Conservation (phyloP, 31 red algal genomes). For the Asparagopsis taxiformis region DNA sequence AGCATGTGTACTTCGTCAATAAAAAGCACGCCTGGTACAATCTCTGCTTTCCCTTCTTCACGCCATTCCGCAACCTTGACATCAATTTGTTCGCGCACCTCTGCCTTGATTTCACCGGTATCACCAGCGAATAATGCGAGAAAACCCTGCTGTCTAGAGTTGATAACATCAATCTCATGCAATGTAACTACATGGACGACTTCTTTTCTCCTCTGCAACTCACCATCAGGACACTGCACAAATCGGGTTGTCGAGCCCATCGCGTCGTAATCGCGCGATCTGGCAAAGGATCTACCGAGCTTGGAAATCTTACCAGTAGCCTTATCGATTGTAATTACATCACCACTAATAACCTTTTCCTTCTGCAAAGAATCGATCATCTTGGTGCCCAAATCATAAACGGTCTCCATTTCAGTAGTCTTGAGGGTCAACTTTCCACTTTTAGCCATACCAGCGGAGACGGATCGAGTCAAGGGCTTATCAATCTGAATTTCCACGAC, state of each 20-base stretch:
- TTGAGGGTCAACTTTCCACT: slow-evolving; percentile 95
- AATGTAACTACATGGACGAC: slow-evolving; percentile 93
- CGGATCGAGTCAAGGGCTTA: slow-evolving; percentile 59
- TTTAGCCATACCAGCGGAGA: slow-evolving; percentile 49
- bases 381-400: slow-evolving; percentile 96
- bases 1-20: slow-evolving; percentile 99
- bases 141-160: slow-evolving; percentile 98
- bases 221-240: slow-evolving; percentile 95
- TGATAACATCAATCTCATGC: slow-evolving; percentile 99
- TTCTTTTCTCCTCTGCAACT: slow-evolving; percentile 91
- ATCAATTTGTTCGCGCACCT: slow-evolving; percentile 98
- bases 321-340: slow-evolving; percentile 99
- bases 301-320: slow-evolving; percentile 95
- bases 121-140: slow-evolving; percentile 98
- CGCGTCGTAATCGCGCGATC: slow-evolving; percentile 93
- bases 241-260: slow-evolving; percentile 88
- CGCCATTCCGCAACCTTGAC: slow-evolving; percentile 93
- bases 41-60: slow-evolving; percentile 97
- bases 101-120: slow-evolving; percentile 98
- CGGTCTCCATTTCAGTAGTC: slow-evolving; percentile 99
- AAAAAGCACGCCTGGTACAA: slow-evolving; percentile 95
- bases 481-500: slow-evolving; percentile 99
- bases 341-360: slow-evolving; percentile 87
- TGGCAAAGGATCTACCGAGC: slow-evolving; percentile 93
- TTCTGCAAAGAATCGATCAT: slow-evolving; percentile 95